A percentile compares a stretch with the other conserved stretches of the same genome.
These are phyloP conservation scores for Adansonia grandidieri DNA, from an alignment of 441 rosid species.

Conservation along the genomic window DNA sequence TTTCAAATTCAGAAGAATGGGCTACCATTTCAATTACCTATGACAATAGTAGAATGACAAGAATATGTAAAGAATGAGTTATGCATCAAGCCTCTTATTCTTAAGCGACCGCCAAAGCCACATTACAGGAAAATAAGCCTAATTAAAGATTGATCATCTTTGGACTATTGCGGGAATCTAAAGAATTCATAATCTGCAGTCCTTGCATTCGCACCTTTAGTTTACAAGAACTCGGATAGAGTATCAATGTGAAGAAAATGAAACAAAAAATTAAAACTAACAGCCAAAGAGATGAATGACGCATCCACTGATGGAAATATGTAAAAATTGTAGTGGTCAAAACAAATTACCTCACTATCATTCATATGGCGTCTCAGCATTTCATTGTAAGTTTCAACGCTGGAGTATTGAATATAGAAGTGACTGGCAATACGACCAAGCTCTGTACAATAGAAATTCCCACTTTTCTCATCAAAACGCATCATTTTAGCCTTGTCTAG, in stretches of 20 bases:
- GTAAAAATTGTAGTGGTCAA: conserved; percentile 11
- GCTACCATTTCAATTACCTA: conserved; percentile 99
- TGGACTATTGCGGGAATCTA: not conserved
- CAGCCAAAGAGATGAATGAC: conserved; percentile 22
- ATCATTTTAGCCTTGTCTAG: conserved; percentile 99
- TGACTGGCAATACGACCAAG: conserved; percentile 99
- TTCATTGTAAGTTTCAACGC: conserved; percentile 98
- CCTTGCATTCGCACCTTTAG: not conserved
- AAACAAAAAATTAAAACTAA: conserved; percentile 16
- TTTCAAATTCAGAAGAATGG: conserved; percentile 95
- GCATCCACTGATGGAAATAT: conserved; percentile 26
- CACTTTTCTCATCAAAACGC: conserved; percentile 99
- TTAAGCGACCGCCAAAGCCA: not conserved
- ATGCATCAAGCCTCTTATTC: conserved; percentile 8
- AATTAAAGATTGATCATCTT: not conserved
- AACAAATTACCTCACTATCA: conserved; percentile 81
- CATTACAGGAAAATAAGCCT: not conserved
- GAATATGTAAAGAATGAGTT: conserved; percentile 24
- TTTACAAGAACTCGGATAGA: not conserved
- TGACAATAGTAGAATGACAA: conserved; percentile 28
- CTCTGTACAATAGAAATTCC: conserved; percentile 97
- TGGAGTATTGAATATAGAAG: conserved; percentile 97
- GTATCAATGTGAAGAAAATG: not conserved
- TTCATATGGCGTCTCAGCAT: conserved; percentile 95
- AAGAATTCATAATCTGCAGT: not conserved